Evolutionary conservation across 192 early-diverging fungal genomes (phyloP), one percentile per base, ranked within the genome.

Genomic region (Endogone sp.): DNA sequence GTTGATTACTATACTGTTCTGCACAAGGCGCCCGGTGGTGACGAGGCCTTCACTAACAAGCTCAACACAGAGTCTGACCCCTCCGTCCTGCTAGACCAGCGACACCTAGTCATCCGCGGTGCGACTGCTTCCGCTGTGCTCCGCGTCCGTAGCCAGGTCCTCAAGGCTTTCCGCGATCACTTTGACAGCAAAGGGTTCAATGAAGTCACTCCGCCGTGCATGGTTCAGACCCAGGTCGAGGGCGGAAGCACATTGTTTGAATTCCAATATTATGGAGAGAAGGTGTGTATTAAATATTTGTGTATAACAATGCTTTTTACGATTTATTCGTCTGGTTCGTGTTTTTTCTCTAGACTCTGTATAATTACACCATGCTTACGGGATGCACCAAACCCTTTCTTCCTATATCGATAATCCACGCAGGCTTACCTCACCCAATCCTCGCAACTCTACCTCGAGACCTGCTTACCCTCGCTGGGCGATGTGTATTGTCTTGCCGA

Each of bases 151-250:
- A 79, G 92, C 37, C 72, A 90, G 30, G 88, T 94, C 25, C 84
- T 99, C 79, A 91, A 90, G 58, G 92, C 96, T 0, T 99, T 99
- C 92, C 95, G 98, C 72, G 93, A 90, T 66, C 93, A 93, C 81
- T 98, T 97, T 80, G 93, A 96, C 54, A 73, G 75, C 31, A 82
- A 80, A 30, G 84, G 86, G 16, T 92, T 92, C 70, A 76, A 80
- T 63, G 98, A 99, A 80, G 94, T 99, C 20, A 97, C 92, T 13
- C 97, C 98, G n/a, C 98, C 98, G 22, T 87, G 92, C 74, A 93
- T 99, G 94, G 98, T 99, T 25, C 97, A 99, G 84, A 99, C 97
- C 49, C 95, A 98, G 79, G 96, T 97, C 13, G 98, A 99, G 82
- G 98, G 98, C 64, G 98, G 98, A 8, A 89, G 88, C 44, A 98